Base-by-base conservation (phyloP, 208 protist genomes). In the Phytomonas sp. region DNA sequence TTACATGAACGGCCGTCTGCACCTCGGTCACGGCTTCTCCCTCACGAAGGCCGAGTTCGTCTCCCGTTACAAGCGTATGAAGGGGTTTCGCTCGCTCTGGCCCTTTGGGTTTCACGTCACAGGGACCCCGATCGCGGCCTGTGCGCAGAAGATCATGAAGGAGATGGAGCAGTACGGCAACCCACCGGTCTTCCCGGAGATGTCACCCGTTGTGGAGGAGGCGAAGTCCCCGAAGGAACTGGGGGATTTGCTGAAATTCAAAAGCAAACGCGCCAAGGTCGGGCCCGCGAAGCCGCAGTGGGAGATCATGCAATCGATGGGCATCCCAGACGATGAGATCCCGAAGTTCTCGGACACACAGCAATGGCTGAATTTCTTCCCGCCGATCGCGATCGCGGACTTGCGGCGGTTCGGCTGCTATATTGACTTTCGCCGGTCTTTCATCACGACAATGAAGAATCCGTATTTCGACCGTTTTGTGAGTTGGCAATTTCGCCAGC, bases 71-170 rank as follows among this genome's bases (percentile, higher is more conserved):
- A 86, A 99, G 84, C 94, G 95, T 59, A 89, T 99, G 81, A 93
- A 98, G 76, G 99, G 99, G 29, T 93, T 97, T 72, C 76, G 90
- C 30, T 92, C 90, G 5, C 87, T 99, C n/a, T 99, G 99, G 86
- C 98, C 99, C n/a, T 99, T 99, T 79, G 98, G 83, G 12, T 99
- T 99, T 79, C 99, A 99, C 82, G 99, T 98, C 76, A 99, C 99
- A 0, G 99, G 99, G 72, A 99, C 99, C 89, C 99, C 99, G 63
- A 99, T 99, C 78, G 97, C 97, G 37, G 98, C 98, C 4, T 98
- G 92, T 75, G 99, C 99, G 65, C 94, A 99, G 79, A 99, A 99
- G 84, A 92, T 99, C 8, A 69, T 74, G 37, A 88, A 89, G 73
- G 89, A 94, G 76, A 93, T 94, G 71, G 68, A 84, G 70, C 71